Evolutionary conservation across 352 stramenopile species (phyloP), one percentile per base, ranked within the genome.

Genomic region (Pythium aristosporum): DNA sequence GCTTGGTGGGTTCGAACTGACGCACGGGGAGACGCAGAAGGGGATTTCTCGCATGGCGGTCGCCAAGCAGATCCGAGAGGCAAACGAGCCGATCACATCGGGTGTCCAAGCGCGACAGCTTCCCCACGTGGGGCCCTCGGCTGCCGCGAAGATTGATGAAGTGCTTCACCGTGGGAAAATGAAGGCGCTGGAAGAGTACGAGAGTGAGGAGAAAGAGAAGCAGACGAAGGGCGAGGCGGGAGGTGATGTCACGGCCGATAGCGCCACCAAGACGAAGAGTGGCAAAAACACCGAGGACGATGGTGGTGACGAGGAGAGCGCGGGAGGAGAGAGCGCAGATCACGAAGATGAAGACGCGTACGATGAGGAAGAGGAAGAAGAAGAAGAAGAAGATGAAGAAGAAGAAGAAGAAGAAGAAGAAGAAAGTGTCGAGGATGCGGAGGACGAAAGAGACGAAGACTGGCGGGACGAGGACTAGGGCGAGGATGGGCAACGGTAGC

Each of bases 21-120:
- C 55, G 23, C 70, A 66, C 16, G 71, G 75, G 6, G 52, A 77
- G 21, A 77, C 34, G 25, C 75, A 80, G 39, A 74, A 77, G 36
- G 73, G 73, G 0, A 71, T 80, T 23, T 80, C 72, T 2, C 62
- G 75, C 23, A 80, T 82, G 72, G 68, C 64, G 3, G 72, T 75
- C 0, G 75, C 75, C 16, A 82, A 82, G 42, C 55, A 78, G 39
- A 71, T 82, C 20, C 75, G 75, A 13, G 66, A 71, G 21, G 53
- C 61, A 1, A 39, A 64, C 2, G 50, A 71, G 28, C 55, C 67
- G 4, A 67, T 83, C 52, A 64, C 28, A n/a, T 80, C 75, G 1
- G 73, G 73, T 2, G 61, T 56, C 0, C 64, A 79, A 15, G 70
- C 68, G 7, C 32, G 57, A 10, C n/a, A 60, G 16, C 55, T 80